phyloP scores from a whole-genome alignment of 345 rosid genomes.

The Melaleuca quinquenervia region DNA sequence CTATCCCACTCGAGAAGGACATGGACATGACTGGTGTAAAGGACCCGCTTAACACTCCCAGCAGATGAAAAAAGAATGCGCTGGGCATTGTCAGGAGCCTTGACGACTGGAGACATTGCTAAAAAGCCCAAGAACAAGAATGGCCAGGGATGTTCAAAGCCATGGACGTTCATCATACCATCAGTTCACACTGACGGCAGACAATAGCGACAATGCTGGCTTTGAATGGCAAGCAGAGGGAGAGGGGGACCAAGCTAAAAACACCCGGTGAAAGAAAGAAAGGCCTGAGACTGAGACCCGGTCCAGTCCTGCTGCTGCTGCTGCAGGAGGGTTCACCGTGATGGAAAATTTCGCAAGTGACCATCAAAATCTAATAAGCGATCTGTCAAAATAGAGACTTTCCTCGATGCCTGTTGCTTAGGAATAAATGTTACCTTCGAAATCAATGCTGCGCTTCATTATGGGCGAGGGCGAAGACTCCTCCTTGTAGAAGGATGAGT shows the following conservation, averaged over 20 bases:
- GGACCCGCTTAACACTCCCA: not conserved
- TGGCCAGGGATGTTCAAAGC: not conserved
- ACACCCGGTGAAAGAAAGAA: not conserved
- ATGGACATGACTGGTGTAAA: not conserved
- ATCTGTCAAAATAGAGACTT: not conserved
- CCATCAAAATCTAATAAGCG: not conserved
- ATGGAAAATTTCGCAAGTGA: not conserved
- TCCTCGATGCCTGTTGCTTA: not conserved
- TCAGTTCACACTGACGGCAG: not conserved
- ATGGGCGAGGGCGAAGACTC: constrained; percentile 77
- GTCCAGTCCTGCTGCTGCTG: not conserved
- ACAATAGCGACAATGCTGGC: not conserved
- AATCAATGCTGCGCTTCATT: constrained; percentile 72
- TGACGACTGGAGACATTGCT: not conserved
- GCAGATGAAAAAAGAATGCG: not conserved
- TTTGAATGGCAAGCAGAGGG: not conserved
- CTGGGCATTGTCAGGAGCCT: not conserved
- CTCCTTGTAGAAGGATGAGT: constrained; percentile 71
- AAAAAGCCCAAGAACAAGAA: not conserved
- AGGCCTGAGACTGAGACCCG: not conserved
- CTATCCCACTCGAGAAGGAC: not conserved
- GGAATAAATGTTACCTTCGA: constrained; percentile 39
- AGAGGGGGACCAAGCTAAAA: not conserved
- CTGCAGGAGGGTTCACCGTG: not conserved
- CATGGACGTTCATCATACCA: not conserved